A percentile compares a stretch with the other conserved stretches of the same genome.
These are phyloP conservation scores for Pyrenophora tritici-repentis DNA, from an alignment of 2,329 filamentous ascomycete genomes.

Conservation along the genomic window DNA sequence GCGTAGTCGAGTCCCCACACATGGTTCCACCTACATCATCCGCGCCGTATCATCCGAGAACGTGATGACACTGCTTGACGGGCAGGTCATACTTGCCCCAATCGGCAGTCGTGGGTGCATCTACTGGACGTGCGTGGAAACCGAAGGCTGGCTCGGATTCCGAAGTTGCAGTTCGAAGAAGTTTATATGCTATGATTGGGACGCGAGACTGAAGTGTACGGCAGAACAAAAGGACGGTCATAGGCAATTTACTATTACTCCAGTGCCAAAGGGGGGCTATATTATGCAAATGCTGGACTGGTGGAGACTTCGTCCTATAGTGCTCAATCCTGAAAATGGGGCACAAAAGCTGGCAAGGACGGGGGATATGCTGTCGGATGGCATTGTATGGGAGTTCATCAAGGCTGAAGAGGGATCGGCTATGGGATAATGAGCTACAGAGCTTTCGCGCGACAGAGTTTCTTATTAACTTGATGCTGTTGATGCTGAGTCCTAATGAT, in stretches of 20 bases:
- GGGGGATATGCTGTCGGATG: constrained; percentile 13
- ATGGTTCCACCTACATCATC: constrained; percentile 12
- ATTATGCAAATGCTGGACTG: constrained; percentile 21
- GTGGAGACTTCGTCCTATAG: constrained; percentile 15
- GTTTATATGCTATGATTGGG: constrained; percentile 10
- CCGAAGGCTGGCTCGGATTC: constrained; percentile 15
- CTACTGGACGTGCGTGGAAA: constrained; percentile 12
- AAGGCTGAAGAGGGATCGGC: no score
- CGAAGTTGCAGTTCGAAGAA: constrained; percentile 3
- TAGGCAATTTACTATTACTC: constrained; percentile 13
- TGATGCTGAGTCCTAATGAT: no score
- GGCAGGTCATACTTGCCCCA: constrained; percentile 9
- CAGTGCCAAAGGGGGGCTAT: constrained; percentile 12
- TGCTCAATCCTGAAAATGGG: constrained; percentile 6
- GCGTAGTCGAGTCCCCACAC: constrained; percentile 2
- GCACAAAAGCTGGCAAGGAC: constrained; percentile 8
- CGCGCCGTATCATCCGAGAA: constrained; percentile 9
- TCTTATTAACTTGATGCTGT: no score
- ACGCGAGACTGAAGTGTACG: constrained; percentile 10
- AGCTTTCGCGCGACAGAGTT: no score
- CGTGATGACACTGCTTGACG: constrained; percentile 15
- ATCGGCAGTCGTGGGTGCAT: constrained; percentile 8
- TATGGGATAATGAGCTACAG: no score
- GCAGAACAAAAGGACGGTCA: constrained; percentile 1
- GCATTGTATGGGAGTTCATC: constrained; percentile 12